phyloP scores from a whole-genome alignment of 768 basidiomycete species.

The Galerina marginata region DNA sequence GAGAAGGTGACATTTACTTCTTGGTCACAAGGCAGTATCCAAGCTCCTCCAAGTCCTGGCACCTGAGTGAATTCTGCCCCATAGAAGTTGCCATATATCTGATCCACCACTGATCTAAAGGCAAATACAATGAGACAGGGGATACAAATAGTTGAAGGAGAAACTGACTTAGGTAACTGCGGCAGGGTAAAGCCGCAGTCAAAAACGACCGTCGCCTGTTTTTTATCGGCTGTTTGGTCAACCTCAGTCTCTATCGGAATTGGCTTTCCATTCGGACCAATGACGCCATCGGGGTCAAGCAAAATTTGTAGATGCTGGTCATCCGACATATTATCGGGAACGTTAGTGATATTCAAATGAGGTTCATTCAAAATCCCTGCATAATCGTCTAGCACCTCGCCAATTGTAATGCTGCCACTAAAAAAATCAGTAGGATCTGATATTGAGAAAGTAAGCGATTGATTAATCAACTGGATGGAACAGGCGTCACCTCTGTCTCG shows the following conservation, averaged over 20 bases:
- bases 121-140: constrained; percentile 1
- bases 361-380: constrained; percentile 54
- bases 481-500: constrained; percentile 46
- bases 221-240: constrained; percentile 40
- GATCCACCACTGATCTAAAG: constrained; percentile 55
- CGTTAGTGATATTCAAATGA: constrained; percentile 51
- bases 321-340: constrained; percentile 33
- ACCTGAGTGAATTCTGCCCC: constrained; percentile 55
- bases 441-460: not conserved
- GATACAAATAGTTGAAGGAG: not conserved
- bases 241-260: constrained; percentile 55
- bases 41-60: constrained; percentile 48
- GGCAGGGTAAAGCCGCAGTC: constrained; percentile 76
- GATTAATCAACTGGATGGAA: not conserved
- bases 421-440: constrained; percentile 54
- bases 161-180: constrained; percentile 57
- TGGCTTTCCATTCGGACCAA: constrained; percentile 61
- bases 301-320: constrained; percentile 72
- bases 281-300: constrained; percentile 64
- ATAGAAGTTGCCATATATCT: constrained; percentile 61
- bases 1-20: constrained; percentile 70
- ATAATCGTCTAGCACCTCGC: constrained; percentile 58
- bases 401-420: constrained; percentile 67
- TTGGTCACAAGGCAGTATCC: constrained; percentile 66
- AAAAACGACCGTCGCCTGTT: constrained; percentile 62